Conservation (phyloP, 441 rosid species). For the Gossypium schwendimanii region DNA sequence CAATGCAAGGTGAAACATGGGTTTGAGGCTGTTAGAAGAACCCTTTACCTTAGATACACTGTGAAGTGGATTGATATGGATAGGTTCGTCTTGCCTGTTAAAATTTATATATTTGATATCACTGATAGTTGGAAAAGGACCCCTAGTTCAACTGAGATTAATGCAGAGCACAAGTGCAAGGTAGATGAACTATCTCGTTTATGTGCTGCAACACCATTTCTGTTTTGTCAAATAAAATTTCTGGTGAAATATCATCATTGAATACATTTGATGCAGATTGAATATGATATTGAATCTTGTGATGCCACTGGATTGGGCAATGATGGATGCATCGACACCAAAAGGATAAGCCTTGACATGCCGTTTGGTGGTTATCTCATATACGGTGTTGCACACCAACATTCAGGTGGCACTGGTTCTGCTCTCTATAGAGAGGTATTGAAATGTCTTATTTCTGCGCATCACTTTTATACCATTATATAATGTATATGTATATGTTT, state of each 20-base stretch:
- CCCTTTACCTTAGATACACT: neutral
- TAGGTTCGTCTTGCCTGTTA: constrained; percentile 44
- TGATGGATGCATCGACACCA: constrained; percentile 37
- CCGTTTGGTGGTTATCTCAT: constrained; percentile 62
- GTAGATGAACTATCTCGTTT: neutral
- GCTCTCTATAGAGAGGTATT: neutral
- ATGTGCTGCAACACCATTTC: neutral
- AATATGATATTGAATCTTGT: constrained; percentile 58
- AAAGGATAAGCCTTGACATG: constrained; percentile 47
- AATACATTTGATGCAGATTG: constrained; percentile 37
- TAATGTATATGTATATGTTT: neutral
- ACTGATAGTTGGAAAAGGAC: constrained; percentile 52
- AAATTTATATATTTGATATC: constrained; percentile 63
- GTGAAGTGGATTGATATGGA: constrained; percentile 1
- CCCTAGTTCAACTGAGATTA: constrained; percentile 26
- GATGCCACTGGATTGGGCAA: neutral
- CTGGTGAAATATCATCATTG: neutral
- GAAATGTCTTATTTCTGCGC: neutral
- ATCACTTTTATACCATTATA: neutral
- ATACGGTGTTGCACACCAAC: constrained; percentile 78
- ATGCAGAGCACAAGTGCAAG: constrained; percentile 20
- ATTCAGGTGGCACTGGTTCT: constrained; percentile 13
- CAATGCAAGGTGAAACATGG: constrained; percentile 59
- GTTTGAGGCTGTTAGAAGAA: constrained; percentile 29
- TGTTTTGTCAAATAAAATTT: neutral